Evolutionary conservation across 1,284 basidiomycete genomes (phyloP).

Genomic region (Erythrobasidium hasegawianum): DNA sequence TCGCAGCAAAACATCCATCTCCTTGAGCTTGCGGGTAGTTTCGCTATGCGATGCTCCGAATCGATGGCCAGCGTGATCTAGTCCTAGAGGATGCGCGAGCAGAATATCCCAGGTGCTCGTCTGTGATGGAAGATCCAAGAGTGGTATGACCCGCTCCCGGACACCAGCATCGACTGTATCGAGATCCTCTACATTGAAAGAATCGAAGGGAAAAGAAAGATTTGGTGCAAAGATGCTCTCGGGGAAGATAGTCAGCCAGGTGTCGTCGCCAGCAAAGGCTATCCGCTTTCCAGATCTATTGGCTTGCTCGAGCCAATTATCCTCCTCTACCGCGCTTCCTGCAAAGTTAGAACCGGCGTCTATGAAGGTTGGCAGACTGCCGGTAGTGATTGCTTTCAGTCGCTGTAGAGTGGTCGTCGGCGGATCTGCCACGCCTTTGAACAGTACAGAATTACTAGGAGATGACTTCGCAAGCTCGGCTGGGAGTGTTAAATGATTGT

Average conservation of each 20-base stretch:
- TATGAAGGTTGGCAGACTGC: conserved; percentile 91
- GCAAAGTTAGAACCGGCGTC: conserved; percentile 91
- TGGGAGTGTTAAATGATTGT: conserved; percentile 77
- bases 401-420: conserved; percentile 94
- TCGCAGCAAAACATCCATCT: conserved; percentile 78
- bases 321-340: conserved; percentile 77
- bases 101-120: conserved; percentile 66
- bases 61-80: conserved; percentile 94
- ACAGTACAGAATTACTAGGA: conserved; percentile 74
- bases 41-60: conserved; percentile 82
- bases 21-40: conserved; percentile 77
- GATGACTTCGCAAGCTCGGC: conserved; percentile 60
- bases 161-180: conserved; percentile 94
- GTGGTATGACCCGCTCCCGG: conserved; percentile 72
- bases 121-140: conserved; percentile 57
- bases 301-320: conserved; percentile 59
- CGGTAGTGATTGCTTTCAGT: conserved; percentile 91
- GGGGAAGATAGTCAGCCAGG: conserved; percentile 89
- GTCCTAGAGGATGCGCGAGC: conserved; percentile 92
- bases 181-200: conserved; percentile 97
- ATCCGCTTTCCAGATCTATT: conserved; percentile 54
- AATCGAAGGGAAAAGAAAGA: conserved; percentile 80
- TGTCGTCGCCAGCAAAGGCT: conserved; percentile 93
- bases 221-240: conserved; percentile 59
- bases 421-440: conserved; percentile 86